These are phyloP conservation scores for Capsella bursapastoris DNA, from an alignment of 345 rosid genomes.

Conservation along the genomic window DNA sequence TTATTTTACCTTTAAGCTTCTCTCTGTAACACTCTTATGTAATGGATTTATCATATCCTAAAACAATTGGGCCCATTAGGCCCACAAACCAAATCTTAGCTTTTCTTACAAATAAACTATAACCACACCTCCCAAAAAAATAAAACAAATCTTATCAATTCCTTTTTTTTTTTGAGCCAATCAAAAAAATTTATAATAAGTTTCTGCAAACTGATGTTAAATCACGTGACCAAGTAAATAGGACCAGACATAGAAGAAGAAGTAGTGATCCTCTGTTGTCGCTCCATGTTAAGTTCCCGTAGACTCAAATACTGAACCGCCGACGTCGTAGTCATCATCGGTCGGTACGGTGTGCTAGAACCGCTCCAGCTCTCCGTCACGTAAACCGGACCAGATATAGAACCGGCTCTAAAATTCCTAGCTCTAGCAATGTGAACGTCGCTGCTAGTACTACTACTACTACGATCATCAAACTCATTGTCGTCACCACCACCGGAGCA, in stretches of 20 bases:
- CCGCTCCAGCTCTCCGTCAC: slow-evolving; percentile 72
- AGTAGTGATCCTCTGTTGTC: slow-evolving; percentile 57
- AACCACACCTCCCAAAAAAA: slow-evolving; percentile 2
- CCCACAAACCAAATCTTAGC: neutral
- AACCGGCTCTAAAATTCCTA: slow-evolving; percentile 57
- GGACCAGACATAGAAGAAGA: slow-evolving; percentile 57
- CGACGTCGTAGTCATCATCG: slow-evolving; percentile 45
- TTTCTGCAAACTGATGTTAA: slow-evolving; percentile 7
- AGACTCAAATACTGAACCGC: slow-evolving; percentile 72
- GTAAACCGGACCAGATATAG: slow-evolving; percentile 74
- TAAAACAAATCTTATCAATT: neutral
- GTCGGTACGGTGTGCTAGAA: slow-evolving; percentile 61
- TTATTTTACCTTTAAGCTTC: no score
- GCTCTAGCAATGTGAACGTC: slow-evolving; percentile 64
- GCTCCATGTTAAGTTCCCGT: slow-evolving; percentile 76
- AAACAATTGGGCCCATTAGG: neutral
- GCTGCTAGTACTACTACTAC: no score
- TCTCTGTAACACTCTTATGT: neutral
- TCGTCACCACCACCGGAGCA: slow-evolving; percentile 13
- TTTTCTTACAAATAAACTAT: neutral
- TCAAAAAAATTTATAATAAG: neutral
- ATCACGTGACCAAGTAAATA: slow-evolving; percentile 63
- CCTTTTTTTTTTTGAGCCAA: no score
- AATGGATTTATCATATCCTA: neutral
- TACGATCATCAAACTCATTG: neutral